A percentile compares a stretch with the other conserved stretches of the same genome.
These are phyloP conservation scores for Aspergillus sp. DNA, from an alignment of 2,329 filamentous ascomycete species.

Conservation along the genomic window DNA sequence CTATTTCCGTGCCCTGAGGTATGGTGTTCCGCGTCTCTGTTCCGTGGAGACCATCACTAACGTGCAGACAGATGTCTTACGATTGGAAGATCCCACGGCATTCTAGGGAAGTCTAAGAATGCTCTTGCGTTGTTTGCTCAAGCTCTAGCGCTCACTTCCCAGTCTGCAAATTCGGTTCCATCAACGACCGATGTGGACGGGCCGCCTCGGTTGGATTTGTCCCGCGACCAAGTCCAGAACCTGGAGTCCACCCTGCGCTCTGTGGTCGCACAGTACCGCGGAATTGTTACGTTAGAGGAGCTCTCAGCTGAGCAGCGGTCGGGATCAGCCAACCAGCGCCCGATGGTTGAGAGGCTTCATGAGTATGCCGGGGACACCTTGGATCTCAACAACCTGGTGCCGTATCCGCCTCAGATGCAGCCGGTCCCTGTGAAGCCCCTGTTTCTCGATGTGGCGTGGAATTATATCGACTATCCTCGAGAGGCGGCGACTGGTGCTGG, in stretches of 20 bases:
- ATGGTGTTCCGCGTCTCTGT: constrained; percentile 27
- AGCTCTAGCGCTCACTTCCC: constrained; percentile 61
- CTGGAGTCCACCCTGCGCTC: constrained; percentile 64
- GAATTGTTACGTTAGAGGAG: constrained; percentile 77
- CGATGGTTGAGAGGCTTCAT: constrained; percentile 71
- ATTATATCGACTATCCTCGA: constrained; percentile 89
- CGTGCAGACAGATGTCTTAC: constrained; percentile 63
- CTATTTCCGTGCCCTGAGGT: constrained; percentile 90
- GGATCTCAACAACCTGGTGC: constrained; percentile 76
- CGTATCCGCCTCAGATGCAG: constrained; percentile 79
- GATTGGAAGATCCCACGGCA: constrained; percentile 77
- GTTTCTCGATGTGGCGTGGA: constrained; percentile 96
- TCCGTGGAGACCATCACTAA: background rate
- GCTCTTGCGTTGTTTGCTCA: constrained; percentile 81
- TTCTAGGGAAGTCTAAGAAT: constrained; percentile 69
- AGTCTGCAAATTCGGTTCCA: constrained; percentile 49
- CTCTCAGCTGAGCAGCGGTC: constrained; percentile 51
- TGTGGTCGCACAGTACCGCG: constrained; percentile 76
- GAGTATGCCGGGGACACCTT: constrained; percentile 70
- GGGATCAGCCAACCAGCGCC: constrained; percentile 45
- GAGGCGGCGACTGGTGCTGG: constrained; percentile 37
- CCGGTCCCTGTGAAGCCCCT: constrained; percentile 89
- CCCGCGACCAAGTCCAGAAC: constrained; percentile 54
- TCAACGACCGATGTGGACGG: constrained; percentile 39
- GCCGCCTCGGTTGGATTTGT: constrained; percentile 68